Conservation (phyloP, 257 asterid species). For the Petrea volubilis region DNA sequence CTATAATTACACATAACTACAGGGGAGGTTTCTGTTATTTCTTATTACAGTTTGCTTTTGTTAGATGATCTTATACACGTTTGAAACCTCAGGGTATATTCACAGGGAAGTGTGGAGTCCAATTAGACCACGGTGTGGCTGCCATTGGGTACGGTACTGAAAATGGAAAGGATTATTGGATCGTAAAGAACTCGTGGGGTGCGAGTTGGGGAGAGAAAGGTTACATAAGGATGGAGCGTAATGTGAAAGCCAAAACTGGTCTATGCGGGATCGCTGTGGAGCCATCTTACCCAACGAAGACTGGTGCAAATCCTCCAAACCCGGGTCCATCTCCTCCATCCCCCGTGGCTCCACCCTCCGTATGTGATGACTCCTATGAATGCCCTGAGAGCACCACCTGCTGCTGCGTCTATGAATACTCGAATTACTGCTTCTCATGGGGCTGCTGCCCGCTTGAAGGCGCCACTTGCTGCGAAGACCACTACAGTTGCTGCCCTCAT, state of each 20-base stretch:
- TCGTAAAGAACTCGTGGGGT: constrained; percentile 62
- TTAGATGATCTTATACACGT: not conserved
- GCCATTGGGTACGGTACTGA: constrained; percentile 54
- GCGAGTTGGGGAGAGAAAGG: constrained; percentile 60
- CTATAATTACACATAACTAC: too few species aligned
- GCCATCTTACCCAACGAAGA: constrained; percentile 59
- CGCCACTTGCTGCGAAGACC: constrained; percentile 68
- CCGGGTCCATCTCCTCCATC: constrained; percentile 70
- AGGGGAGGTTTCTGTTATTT: too few species aligned
- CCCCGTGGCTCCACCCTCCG: constrained; percentile 43
- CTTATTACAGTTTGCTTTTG: not conserved
- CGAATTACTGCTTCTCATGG: constrained; percentile 51
- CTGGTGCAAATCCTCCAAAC: constrained; percentile 53
- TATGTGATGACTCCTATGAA: constrained; percentile 43
- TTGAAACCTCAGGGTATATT: constrained; percentile 48
- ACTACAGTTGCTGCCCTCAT: constrained; percentile 69
- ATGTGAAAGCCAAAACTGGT: constrained; percentile 33
- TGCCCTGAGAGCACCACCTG: constrained; percentile 59
- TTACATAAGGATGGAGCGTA: constrained; percentile 52
- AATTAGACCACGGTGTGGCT: constrained; percentile 55
- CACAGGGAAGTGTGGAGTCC: constrained; percentile 48
- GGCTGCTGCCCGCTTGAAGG: constrained; percentile 73
- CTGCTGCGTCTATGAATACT: constrained; percentile 50
- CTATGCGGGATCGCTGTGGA: constrained; percentile 58
- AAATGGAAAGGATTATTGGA: constrained; percentile 56